A percentile compares a stretch with the other conserved stretches of the same genome.
phyloP scores from a whole-genome alignment of 1,284 basidiomycete genomes.

The Ganoderma resinaceum region DNA sequence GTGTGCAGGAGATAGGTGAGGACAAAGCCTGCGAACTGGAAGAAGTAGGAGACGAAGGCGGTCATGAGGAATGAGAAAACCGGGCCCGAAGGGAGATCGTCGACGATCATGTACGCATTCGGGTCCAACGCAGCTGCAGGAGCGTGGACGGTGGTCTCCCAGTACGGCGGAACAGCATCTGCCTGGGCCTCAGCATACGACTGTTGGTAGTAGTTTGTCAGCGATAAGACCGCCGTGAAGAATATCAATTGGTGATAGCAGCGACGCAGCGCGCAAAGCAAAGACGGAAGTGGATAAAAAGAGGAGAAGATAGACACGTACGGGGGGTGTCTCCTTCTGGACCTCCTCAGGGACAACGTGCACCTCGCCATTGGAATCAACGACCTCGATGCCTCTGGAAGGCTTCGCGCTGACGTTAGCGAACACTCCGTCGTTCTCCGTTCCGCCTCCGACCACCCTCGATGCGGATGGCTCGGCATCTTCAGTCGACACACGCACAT shows the following conservation, averaged over 20 bases:
- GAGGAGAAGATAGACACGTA: conserved; percentile 47
- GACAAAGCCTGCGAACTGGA: conserved; percentile 97
- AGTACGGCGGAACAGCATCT: conserved; percentile 94
- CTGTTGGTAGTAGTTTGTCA: conserved; percentile 43
- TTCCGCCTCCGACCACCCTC: conserved; percentile 72
- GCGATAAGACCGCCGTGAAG: neutral
- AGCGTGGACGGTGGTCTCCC: conserved; percentile 94
- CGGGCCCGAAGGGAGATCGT: conserved; percentile 76
- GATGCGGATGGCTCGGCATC: conserved; percentile 24
- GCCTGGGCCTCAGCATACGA: conserved; percentile 90
- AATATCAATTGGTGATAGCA: neutral
- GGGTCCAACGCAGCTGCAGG: conserved; percentile 56
- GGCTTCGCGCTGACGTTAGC: conserved; percentile 96
- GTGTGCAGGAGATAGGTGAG: conserved; percentile 93
- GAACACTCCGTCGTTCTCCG: conserved; percentile 94
- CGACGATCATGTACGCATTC: conserved; percentile 73
- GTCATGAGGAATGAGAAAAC: conserved; percentile 79
- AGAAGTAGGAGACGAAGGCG: conserved; percentile 90
- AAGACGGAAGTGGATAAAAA: neutral
- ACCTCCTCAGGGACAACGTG: conserved; percentile 79
- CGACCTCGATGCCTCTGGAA: conserved; percentile 51
- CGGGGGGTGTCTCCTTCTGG: conserved; percentile 87
- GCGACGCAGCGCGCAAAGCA: neutral
- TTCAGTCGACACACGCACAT: conserved; percentile 62
- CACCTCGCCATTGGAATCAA: conserved; percentile 64